These are phyloP conservation scores for Dactylellina sp. DNA, from an alignment of 2,329 filamentous ascomycete species.

Conservation along the genomic window DNA sequence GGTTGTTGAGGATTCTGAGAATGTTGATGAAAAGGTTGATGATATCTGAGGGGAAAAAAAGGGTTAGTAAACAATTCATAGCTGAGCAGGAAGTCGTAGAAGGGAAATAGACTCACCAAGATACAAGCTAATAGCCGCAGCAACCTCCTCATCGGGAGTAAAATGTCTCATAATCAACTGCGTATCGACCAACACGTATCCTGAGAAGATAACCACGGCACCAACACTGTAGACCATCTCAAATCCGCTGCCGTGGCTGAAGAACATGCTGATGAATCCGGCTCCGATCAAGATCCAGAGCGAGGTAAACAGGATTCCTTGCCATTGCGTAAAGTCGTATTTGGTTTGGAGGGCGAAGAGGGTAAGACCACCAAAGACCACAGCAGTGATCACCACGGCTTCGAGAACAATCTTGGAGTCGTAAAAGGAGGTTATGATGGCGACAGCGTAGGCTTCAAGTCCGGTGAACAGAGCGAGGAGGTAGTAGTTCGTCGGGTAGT, in stretches of 20 bases:
- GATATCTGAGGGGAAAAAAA: constrained; percentile 70
- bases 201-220: constrained; percentile 88
- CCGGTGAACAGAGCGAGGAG: constrained; percentile 92
- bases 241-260: constrained; percentile 81
- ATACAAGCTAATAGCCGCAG: constrained; percentile 92
- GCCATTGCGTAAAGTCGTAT: constrained; percentile 98
- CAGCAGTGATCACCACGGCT: constrained; percentile 87
- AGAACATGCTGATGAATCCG: constrained; percentile 87
- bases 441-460: constrained; percentile 92
- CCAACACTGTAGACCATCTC: constrained; percentile 88
- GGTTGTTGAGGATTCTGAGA: constrained; percentile 93
- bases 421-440: constrained; percentile 88
- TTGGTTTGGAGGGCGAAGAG: constrained; percentile 96
- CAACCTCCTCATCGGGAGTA: constrained; percentile 98
- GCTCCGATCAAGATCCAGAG: constrained; percentile 93
- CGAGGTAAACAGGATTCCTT: constrained; percentile 90
- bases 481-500: constrained; percentile 91
- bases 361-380: constrained; percentile 81
- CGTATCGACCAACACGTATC: constrained; percentile 94
- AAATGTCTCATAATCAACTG: constrained; percentile 95
- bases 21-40: constrained; percentile 98
- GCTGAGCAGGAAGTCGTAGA: not conserved
- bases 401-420: constrained; percentile 85
- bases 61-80: not conserved
- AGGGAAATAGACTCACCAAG: constrained; percentile 64